Evolutionary conservation across 495 filamentous ascomycete species (phyloP).

Genomic region (Penicillium coprophilum): DNA sequence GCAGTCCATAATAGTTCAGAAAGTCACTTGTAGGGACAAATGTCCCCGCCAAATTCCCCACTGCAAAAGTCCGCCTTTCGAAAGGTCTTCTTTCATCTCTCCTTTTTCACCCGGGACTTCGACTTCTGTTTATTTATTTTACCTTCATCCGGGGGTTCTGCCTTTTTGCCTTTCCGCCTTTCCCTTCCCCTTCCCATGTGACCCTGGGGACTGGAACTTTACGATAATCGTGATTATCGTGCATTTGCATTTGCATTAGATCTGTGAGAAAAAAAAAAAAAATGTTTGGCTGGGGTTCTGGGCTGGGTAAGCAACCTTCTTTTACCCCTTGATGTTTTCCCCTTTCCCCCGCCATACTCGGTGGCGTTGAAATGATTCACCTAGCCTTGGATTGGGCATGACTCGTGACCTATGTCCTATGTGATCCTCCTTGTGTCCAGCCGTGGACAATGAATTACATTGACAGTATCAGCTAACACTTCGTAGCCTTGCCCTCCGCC

Average conservation of each 20-base stretch:
- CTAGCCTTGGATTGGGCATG: not conserved
- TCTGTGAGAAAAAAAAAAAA: conserved; percentile 10
- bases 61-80: conserved; percentile 12
- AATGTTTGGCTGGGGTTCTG: conserved; percentile 43
- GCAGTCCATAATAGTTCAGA: no score
- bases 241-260: conserved; percentile 13
- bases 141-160: not conserved
- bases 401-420: not conserved
- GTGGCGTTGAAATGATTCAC: not conserved
- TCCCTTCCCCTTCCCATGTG: not conserved
- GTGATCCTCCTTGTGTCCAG: not conserved
- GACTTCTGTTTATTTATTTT: not conserved
- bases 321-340: conserved; percentile 5
- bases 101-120: not conserved
- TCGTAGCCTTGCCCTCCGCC: conserved; percentile 36
- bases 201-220: not conserved
- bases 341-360: conserved; percentile 1
- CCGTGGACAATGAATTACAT: not conserved
- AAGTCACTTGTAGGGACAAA: not conserved
- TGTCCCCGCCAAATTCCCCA: conserved; percentile 6
- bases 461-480: not conserved
- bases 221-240: conserved; percentile 13
- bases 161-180: not conserved
- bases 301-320: conserved; percentile 31
- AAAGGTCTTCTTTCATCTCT: not conserved